phyloP scores from a whole-genome alignment of 225 moss, liverwort and hornwort genomes.

The Ulota crispa region DNA sequence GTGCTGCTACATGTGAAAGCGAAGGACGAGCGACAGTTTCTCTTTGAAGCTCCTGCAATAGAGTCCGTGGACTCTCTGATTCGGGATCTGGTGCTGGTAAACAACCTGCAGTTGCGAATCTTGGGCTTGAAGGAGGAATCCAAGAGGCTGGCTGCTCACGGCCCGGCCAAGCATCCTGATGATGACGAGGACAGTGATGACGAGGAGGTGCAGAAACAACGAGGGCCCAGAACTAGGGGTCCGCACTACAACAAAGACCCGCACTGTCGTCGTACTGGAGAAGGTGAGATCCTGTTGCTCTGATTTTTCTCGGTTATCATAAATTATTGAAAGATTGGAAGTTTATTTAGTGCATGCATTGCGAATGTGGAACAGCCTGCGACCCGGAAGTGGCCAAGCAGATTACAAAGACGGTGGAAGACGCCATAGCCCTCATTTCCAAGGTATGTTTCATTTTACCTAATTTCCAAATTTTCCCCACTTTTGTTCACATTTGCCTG shows the following conservation, averaged over 20 bases:
- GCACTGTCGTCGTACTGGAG: conserved; percentile 69
- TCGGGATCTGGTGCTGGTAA: conserved; percentile 56
- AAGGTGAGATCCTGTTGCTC: conserved; percentile 46
- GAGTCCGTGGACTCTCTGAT: conserved; percentile 54
- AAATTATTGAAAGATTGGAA: neutral
- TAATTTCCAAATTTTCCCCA: neutral
- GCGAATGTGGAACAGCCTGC: conserved; percentile 57
- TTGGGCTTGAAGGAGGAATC: conserved; percentile 67
- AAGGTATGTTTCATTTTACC: conserved; percentile 54
- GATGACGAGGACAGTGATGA: conserved; percentile 70
- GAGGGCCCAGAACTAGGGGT: conserved; percentile 51
- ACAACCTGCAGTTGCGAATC: conserved; percentile 69
- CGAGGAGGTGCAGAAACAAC: conserved; percentile 41
- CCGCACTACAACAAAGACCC: conserved; percentile 72
- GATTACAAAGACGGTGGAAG: conserved; percentile 60
- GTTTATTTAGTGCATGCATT: conserved; percentile 1
- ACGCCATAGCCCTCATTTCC: conserved; percentile 65
- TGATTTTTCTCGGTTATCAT: neutral
- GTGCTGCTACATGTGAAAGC: conserved; percentile 90
- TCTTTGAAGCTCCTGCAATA: conserved; percentile 53
- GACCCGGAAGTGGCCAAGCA: conserved; percentile 64
- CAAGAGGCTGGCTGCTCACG: conserved; percentile 60
- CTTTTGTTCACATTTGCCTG: neutral
- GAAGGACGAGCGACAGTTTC: conserved; percentile 75
- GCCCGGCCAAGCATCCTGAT: conserved; percentile 72